Percentiles rank a stretch among this genome's conserved stretches.
Evolutionary conservation across 768 basidiomycete species (phyloP).

Genomic region (Neoboletus subvelutipes): DNA sequence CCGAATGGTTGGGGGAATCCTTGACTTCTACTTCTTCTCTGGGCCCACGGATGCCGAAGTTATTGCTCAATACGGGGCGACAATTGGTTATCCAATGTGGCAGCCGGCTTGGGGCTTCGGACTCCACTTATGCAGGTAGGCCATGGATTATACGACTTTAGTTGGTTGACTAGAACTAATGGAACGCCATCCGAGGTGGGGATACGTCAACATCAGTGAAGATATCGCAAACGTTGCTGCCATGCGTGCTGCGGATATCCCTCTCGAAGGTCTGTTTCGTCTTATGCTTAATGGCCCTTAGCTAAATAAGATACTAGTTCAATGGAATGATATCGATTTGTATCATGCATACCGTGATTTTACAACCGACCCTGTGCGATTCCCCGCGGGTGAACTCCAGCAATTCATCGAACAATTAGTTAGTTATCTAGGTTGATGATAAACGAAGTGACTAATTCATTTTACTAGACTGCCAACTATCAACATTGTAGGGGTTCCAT

Average conservation of each 20-base stretch:
- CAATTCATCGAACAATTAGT: slow-evolving; percentile 59
- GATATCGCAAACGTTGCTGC: slow-evolving; percentile 51
- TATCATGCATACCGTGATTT: slow-evolving; percentile 71
- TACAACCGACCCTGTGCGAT: slow-evolving; percentile 64
- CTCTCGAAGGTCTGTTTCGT: slow-evolving; percentile 60
- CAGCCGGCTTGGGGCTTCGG: slow-evolving; percentile 77
- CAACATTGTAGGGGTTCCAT: slow-evolving; percentile 28
- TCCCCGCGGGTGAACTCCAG: slow-evolving; percentile 52
- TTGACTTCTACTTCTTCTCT: slow-evolving; percentile 79
- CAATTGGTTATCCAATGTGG: slow-evolving; percentile 69
- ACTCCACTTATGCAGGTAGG: slow-evolving; percentile 69
- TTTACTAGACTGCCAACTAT: slow-evolving; percentile 23
- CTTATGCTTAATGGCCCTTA: neutral
- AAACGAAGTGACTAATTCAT: slow-evolving; percentile 2
- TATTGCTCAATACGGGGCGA: slow-evolving; percentile 65
- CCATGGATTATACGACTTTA: no score
- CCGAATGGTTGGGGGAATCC: slow-evolving; percentile 67
- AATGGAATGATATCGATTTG: slow-evolving; percentile 80
- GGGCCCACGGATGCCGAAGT: slow-evolving; percentile 53
- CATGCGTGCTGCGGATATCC: slow-evolving; percentile 69
- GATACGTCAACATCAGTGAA: slow-evolving; percentile 52
- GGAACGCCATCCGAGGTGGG: slow-evolving; percentile 34
- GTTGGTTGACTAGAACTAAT: neutral
- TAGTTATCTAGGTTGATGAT: slow-evolving; percentile 19
- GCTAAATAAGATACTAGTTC: slow-evolving; percentile 40